Evolutionary conservation across 441 rosid species (phyloP), one percentile per base, ranked within the genome.

Genomic region (Erodium trifolium): DNA sequence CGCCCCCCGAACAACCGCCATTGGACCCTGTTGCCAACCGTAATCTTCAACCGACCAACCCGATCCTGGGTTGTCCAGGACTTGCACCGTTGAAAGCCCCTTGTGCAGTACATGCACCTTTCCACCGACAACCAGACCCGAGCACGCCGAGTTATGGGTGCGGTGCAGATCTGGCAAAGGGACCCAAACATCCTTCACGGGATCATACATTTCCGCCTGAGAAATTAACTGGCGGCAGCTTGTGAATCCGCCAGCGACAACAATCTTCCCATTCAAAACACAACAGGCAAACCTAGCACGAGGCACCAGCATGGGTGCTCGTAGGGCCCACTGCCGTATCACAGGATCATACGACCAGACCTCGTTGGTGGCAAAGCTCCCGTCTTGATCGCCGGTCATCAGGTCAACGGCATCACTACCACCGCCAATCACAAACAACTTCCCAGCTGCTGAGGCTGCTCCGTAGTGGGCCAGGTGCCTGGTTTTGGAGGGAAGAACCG

Each of bases 221-320:
- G 96, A 93, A 59, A 93, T 87, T 19, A 96, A 90, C 73, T 88
- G 89, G n/a, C 91, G 81, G 77, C 97, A 88, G 75, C 84, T 87
- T 17, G 98, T 93, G 73, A 93, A 91, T 4, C 97, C 98, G 0
- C 98, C 98, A 0, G 98, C 97, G 27, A 89, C 97, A 2, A 93
- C 77, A 68, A 93, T 88, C 75, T 87, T 91, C 67, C 96, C 98
- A 18, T 93, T 82, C 76, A 93, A 77, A 45, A 82, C 81, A 5
- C 94, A 89, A 34, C 98, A 93, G 0, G 98, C 97, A 78, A 93
- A 93, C 98, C 91, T 93, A n/a, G 97, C 88, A 49, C 97, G 93
- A 5, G 98, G 89, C 6, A 93, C 93, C 11, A 86, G 88, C 98
- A 93, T 93, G 12, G 96, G 69, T 29, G 93, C 85, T 16, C 85